Conservation (phyloP, 73 alveolate species). For the Blepharisma stoltei region DNA sequence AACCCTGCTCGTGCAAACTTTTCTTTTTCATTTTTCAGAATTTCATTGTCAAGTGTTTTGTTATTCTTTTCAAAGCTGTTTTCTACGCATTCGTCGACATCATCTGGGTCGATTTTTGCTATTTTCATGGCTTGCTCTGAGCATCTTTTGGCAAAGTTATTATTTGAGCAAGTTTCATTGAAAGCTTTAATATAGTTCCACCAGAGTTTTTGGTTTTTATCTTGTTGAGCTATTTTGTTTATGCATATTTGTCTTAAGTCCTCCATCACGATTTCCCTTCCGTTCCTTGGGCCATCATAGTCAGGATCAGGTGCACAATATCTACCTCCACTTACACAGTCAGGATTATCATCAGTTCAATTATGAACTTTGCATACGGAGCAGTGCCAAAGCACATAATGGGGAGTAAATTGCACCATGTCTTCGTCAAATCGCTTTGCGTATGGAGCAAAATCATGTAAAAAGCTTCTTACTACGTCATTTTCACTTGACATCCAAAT, state of each 20-base stretch:
- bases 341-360: constrained; percentile 25
- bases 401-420: constrained; percentile 48
- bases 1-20: constrained; percentile 39
- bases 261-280: constrained; percentile 56
- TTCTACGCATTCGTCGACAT: constrained; percentile 36
- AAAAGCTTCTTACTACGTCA: constrained; percentile 24
- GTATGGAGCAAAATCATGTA: constrained; percentile 37
- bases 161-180: not conserved
- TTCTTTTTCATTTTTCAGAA: constrained; percentile 38
- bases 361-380: constrained; percentile 37
- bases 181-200: constrained; percentile 37
- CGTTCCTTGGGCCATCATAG: constrained; percentile 43
- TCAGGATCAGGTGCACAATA: constrained; percentile 62
- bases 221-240: constrained; percentile 2
- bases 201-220: constrained; percentile 37
- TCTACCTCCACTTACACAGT: constrained; percentile 56
- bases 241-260: constrained; percentile 54
- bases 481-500: constrained; percentile 41
- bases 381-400: constrained; percentile 62
- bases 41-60: constrained; percentile 8
- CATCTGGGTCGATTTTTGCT: constrained; percentile 24
- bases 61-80: constrained; percentile 21
- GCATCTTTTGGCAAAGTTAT: not conserved
- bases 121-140: constrained; percentile 27
- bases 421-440: constrained; percentile 34